Evolutionary conservation across 1,284 basidiomycete genomes (phyloP), one percentile per base, ranked within the genome.

Genomic region (Trametes sp.): DNA sequence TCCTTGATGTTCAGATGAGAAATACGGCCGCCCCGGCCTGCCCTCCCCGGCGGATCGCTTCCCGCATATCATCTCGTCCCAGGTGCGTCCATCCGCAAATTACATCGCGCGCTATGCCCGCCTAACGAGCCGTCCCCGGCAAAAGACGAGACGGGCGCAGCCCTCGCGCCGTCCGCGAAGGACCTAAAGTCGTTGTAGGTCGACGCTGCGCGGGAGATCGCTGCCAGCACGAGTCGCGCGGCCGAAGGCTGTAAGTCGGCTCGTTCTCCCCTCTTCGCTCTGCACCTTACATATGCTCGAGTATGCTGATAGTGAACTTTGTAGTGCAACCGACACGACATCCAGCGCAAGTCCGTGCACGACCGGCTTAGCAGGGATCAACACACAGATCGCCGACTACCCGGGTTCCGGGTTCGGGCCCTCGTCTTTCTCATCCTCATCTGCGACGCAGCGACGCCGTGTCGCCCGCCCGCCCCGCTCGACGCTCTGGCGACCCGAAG

Each of bases 131-230:
- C 75, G 4, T 23, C 46, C 4, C 54, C 48, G 45, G 50, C n/a
- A 31, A 87, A 90, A 69, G 80, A 81, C 0, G 92, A 94, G 59
- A 86, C 85, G 66, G 92, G 92, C 8, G 71, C 92, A 16, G 80
- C 89, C 4, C 79, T 93, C 7, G 91, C 88, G 3, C 92, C 92
- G 0, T 84, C 86, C 3, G 83, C 80, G 19, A 89, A 92, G 68
- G 92, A 94, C 65, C 82, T 92, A 14, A 87, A 85, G 26, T 90
- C 91, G 2, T 94, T 92, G 92, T 94, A 94, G 72, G 86, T 86
- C 1, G 79, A 78, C 36, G 64, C 54, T n/a, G 61, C 59, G 26
- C 62, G 62, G 8, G 29, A 49, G 19, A 19, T 29, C 7, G 24
- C 24, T 7, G 23, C 51, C 23, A 24, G 35, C 35, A 28, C 38